These are phyloP conservation scores for Pisolithus orientalis DNA, from an alignment of 768 basidiomycete species.

Conservation along the genomic window DNA sequence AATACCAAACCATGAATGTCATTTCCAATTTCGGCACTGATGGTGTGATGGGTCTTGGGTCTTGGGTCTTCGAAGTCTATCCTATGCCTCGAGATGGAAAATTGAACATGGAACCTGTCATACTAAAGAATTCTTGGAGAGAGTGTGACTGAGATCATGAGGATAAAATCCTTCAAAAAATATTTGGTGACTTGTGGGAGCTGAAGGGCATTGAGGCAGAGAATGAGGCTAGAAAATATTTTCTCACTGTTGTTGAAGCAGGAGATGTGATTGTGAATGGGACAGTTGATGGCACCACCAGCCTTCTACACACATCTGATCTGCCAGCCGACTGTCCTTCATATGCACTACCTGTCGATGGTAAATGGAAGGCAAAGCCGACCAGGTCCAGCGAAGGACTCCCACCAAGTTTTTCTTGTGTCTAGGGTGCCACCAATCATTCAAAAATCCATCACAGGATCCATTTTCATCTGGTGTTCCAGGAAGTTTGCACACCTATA, in stretches of 20 bases:
- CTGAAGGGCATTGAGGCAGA: neutral
- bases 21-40: neutral
- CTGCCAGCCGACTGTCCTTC: neutral
- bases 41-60: neutral
- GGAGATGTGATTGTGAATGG: neutral
- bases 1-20: neutral
- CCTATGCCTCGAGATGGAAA: neutral
- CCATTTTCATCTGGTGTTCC: neutral
- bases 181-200: neutral
- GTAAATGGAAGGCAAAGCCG: neutral
- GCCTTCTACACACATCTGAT: neutral
- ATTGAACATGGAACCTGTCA: neutral
- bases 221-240: neutral
- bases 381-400: neutral
- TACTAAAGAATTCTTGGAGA: neutral
- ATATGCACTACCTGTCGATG: neutral
- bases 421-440: neutral
- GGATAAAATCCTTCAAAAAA: neutral
- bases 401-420: neutral
- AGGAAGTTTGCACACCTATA: neutral
- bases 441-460: too few species aligned
- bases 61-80: neutral
- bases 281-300: neutral
- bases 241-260: neutral
- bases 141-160: neutral